Evolutionary conservation across 768 basidiomycete species (phyloP).

Genomic region (Mycena filopes): DNA sequence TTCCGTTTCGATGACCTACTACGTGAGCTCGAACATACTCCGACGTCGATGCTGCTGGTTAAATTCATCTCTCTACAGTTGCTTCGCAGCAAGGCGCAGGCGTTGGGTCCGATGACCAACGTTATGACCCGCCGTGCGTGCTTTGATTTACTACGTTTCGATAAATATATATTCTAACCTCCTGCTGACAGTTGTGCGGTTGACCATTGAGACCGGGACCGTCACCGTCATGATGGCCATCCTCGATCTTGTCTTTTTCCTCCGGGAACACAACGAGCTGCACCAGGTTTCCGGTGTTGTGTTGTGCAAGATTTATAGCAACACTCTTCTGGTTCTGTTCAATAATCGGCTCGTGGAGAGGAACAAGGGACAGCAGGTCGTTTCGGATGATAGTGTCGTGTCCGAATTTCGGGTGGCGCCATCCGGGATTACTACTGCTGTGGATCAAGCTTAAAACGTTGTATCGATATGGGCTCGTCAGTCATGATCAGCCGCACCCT

Average conservation of each 20-base stretch:
- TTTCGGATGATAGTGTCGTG: too few species aligned
- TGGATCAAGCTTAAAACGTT: too few species aligned
- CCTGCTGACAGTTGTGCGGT: slow-evolving; percentile 23
- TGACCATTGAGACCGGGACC: slow-evolving; percentile 29
- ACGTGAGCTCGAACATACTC: slow-evolving; percentile 2
- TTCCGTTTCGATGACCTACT: slow-evolving; percentile 29
- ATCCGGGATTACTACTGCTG: too few species aligned
- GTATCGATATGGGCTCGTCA: too few species aligned
- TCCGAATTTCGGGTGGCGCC: too few species aligned
- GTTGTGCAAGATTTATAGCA: slow-evolving; percentile 28
- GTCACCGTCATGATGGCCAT: slow-evolving; percentile 23
- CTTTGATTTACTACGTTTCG: background rate
- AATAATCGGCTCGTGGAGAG: slow-evolving; percentile 22
- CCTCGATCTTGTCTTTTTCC: slow-evolving; percentile 27
- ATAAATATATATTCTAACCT: background rate
- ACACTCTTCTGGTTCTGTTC: slow-evolving; percentile 27
- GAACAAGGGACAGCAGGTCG: too few species aligned
- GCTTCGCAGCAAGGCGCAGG: slow-evolving; percentile 12
- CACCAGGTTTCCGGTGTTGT: slow-evolving; percentile 27
- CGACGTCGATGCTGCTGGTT: background rate
- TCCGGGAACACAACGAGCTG: slow-evolving; percentile 21
- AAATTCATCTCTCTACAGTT: slow-evolving; percentile 11
- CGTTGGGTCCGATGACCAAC: slow-evolving; percentile 11
- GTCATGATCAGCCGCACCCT: too few species aligned
- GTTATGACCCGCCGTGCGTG: slow-evolving; percentile 26